Conservation (phyloP, 2,329 filamentous ascomycete genomes). For the Xylaria sp. region DNA sequence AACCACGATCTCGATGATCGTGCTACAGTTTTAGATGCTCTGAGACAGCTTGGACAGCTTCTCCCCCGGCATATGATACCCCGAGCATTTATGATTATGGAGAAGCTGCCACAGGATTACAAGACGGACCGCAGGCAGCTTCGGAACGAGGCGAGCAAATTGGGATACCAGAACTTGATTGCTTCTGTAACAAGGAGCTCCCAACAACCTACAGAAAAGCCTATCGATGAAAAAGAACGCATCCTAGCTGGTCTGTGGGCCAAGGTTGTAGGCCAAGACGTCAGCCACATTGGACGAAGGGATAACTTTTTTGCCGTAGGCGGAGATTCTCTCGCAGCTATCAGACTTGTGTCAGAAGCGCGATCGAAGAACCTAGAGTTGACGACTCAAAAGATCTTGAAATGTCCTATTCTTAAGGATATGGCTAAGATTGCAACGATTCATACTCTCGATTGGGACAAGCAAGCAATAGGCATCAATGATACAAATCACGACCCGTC, state of each 20-base stretch:
- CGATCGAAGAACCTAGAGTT: conserved; percentile 12
- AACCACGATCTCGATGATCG: neutral
- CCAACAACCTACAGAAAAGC: conserved; percentile 6
- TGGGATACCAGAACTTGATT: conserved; percentile 15
- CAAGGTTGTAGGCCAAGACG: conserved; percentile 5
- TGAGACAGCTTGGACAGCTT: conserved; percentile 11
- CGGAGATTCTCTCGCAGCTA: conserved; percentile 19
- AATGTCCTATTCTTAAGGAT: conserved; percentile 8
- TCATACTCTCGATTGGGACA: neutral
- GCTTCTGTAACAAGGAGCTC: conserved; percentile 2
- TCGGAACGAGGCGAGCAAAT: conserved; percentile 11
- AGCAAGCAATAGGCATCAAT: neutral
- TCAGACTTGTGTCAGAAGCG: conserved; percentile 10
- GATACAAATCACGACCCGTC: neutral
- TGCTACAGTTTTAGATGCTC: conserved; percentile 8
- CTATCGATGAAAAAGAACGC: conserved; percentile 8
- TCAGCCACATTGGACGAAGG: conserved; percentile 12
- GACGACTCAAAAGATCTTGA: conserved; percentile 16
- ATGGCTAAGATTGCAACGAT: conserved; percentile 12
- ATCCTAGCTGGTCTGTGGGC: conserved; percentile 15
- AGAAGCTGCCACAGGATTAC: conserved; percentile 19
- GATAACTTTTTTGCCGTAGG: conserved; percentile 11
- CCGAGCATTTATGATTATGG: conserved; percentile 14
- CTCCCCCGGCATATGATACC: conserved; percentile 16
- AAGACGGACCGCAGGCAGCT: conserved; percentile 17